Evolutionary conservation across 1,284 basidiomycete species (phyloP).

Genomic region (Cystobasidium pallidum): DNA sequence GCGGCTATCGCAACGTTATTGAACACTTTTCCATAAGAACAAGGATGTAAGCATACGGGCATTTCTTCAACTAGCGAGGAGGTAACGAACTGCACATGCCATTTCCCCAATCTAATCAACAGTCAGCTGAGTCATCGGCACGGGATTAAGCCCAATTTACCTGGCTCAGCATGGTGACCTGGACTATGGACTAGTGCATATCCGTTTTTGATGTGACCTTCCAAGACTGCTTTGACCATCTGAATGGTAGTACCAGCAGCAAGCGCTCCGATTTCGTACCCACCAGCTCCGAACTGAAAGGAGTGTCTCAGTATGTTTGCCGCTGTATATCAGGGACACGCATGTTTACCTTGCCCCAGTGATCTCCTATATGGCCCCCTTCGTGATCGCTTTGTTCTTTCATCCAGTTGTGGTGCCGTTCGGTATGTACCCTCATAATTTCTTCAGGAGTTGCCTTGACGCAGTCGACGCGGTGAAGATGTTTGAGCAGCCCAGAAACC

Average conservation of each 20-base stretch:
- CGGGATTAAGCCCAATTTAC: too few species aligned
- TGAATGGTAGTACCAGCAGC: conserved; percentile 29
- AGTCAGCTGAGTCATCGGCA: too few species aligned
- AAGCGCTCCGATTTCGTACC: background rate
- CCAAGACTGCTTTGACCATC: conserved; percentile 41
- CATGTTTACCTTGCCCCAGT: too few species aligned
- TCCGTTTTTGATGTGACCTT: conserved; percentile 36
- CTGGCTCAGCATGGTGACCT: conserved; percentile 45
- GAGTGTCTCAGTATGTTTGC: too few species aligned
- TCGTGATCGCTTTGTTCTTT: background rate
- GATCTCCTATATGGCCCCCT: background rate
- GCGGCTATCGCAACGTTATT: conserved; percentile 17
- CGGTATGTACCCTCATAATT: background rate
- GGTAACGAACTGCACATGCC: too few species aligned
- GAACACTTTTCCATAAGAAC: conserved; percentile 44
- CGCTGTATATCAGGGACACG: too few species aligned
- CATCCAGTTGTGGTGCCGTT: background rate
- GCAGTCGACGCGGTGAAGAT: background rate
- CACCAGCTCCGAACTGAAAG: background rate
- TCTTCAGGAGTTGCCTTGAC: conserved; percentile 9
- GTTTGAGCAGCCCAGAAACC: conserved; percentile 19
- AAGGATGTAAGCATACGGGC: too few species aligned
- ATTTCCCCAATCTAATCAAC: too few species aligned
- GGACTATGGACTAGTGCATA: conserved; percentile 44
- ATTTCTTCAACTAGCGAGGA: too few species aligned